These are phyloP conservation scores for Ceratobasidium sp. DNA, from an alignment of 1,284 basidiomycete species.

Conservation along the genomic window DNA sequence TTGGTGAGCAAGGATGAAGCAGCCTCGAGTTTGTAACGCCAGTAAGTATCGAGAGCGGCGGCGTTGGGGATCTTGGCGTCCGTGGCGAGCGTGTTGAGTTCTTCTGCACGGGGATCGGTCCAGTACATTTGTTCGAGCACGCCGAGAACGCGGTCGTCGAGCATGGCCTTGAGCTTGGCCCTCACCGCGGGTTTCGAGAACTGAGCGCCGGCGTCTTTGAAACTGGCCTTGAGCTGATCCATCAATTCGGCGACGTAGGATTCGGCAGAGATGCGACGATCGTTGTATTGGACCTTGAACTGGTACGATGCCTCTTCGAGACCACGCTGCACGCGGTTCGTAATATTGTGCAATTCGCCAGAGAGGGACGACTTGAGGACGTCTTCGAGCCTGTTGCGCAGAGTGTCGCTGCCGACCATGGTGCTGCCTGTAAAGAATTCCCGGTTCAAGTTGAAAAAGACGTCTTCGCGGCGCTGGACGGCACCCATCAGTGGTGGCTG, in stretches of 20 bases:
- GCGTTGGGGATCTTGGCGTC: conserved; percentile 70
- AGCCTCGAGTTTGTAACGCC: conserved; percentile 95
- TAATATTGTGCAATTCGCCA: conserved; percentile 91
- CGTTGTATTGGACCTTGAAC: conserved; percentile 99
- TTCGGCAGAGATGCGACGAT: conserved; percentile 91
- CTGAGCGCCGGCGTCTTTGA: conserved; percentile 84
- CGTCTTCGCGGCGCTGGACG: conserved; percentile 74
- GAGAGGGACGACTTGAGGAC: conserved; percentile 98
- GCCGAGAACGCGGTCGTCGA: conserved; percentile 97
- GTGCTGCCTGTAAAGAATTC: conserved; percentile 71
- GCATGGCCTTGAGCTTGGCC: conserved; percentile 84
- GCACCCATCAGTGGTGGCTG: conserved; percentile 53
- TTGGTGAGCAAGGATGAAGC: conserved; percentile 93
- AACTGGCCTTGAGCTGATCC: conserved; percentile 88
- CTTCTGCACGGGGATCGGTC: conserved; percentile 83
- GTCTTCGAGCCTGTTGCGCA: conserved; percentile 90
- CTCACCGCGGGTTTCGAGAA: conserved; percentile 93
- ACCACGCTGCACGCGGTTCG: conserved; percentile 95
- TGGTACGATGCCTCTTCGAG: conserved; percentile 97
- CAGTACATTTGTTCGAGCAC: conserved; percentile 97
- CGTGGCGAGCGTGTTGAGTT: conserved; percentile 75
- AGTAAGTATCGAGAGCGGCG: conserved; percentile 88
- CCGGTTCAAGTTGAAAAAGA: conserved; percentile 77
- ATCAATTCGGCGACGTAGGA: conserved; percentile 98
- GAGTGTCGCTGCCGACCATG: conserved; percentile 89